Evolutionary conservation across 179 eudicot species (phyloP).

Genomic region (Spinacia oleracea): DNA sequence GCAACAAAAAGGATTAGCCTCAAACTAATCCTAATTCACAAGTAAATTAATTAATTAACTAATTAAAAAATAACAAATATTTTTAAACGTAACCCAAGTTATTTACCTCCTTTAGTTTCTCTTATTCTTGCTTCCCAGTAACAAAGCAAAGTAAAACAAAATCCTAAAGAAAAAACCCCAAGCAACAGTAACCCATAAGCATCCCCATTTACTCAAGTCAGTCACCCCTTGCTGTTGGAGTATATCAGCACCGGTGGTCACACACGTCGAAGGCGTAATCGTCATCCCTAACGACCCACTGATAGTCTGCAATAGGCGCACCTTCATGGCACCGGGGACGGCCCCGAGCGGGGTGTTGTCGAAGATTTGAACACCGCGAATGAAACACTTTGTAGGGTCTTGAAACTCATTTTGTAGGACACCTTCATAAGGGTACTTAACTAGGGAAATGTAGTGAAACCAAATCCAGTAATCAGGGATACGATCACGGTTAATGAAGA

Average conservation of each 20-base stretch:
- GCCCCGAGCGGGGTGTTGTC: conserved; percentile 52
- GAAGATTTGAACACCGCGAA: conserved; percentile 55
- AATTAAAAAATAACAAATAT: not conserved
- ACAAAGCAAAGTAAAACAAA: conserved; percentile 56
- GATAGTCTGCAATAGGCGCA: conserved; percentile 37
- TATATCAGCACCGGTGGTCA: conserved; percentile 55
- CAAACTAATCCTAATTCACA: not conserved
- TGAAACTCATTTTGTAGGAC: conserved; percentile 58
- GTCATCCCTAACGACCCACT: conserved; percentile 49
- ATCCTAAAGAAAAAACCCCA: conserved; percentile 75
- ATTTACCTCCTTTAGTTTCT: conserved; percentile 27
- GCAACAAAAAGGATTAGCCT: conserved; percentile 14
- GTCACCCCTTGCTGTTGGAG: conserved; percentile 57
- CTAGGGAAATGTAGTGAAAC: conserved; percentile 64
- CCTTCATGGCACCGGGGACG: conserved; percentile 43
- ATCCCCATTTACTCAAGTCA: conserved; percentile 54
- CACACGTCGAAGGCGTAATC: conserved; percentile 47
- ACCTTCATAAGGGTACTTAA: conserved; percentile 62
- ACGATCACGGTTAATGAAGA: conserved; percentile 58
- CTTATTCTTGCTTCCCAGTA: conserved; percentile 65
- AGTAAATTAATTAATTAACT: conserved; percentile 3
- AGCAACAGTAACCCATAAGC: conserved; percentile 59
- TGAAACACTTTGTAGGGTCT: conserved; percentile 52
- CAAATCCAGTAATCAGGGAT: conserved; percentile 65
- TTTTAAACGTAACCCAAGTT: not conserved